Conservation (phyloP, 2,329 filamentous ascomycete genomes). For the Gnomoniopsis sp. region DNA sequence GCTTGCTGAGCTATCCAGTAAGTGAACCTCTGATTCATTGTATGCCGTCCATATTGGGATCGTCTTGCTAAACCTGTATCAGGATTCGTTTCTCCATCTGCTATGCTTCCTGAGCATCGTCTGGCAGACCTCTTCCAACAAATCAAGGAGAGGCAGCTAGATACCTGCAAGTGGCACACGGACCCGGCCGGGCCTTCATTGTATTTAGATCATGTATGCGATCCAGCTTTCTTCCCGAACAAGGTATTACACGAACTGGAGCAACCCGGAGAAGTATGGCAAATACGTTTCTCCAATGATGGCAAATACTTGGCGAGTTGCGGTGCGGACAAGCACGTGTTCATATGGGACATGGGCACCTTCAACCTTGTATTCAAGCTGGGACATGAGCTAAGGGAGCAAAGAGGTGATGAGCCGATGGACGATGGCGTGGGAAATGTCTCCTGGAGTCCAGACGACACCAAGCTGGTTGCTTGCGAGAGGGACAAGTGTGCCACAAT, state of each 20-base stretch:
- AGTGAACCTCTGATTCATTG: constrained; percentile 4
- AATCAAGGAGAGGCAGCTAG: constrained; percentile 80
- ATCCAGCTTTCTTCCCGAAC: constrained; percentile 74
- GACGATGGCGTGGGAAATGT: constrained; percentile 70
- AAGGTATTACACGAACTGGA: constrained; percentile 69
- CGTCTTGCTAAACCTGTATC: constrained; percentile 21
- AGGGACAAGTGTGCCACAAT: constrained; percentile 70
- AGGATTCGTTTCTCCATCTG: constrained; percentile 90
- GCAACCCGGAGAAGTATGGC: constrained; percentile 85
- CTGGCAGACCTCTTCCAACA: constrained; percentile 77
- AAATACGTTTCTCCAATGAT: constrained; percentile 84
- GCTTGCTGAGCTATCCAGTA: constrained; percentile 81
- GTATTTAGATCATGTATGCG: constrained; percentile 84
- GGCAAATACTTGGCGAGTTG: constrained; percentile 80
- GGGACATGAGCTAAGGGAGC: constrained; percentile 50
- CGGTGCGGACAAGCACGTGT: constrained; percentile 69
- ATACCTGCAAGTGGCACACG: constrained; percentile 85
- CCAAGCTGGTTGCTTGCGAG: constrained; percentile 79
- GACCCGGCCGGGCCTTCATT: constrained; percentile 74
- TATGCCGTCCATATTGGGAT: background rate
- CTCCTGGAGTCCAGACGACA: constrained; percentile 89
- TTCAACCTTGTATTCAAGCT: constrained; percentile 65
- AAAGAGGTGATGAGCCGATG: background rate
- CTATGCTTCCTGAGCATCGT: constrained; percentile 93
- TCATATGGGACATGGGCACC: constrained; percentile 75